Evolutionary conservation across 805 yeast species (phyloP), one percentile per base, ranked within the genome.

Genomic region (Pichia exigua): DNA sequence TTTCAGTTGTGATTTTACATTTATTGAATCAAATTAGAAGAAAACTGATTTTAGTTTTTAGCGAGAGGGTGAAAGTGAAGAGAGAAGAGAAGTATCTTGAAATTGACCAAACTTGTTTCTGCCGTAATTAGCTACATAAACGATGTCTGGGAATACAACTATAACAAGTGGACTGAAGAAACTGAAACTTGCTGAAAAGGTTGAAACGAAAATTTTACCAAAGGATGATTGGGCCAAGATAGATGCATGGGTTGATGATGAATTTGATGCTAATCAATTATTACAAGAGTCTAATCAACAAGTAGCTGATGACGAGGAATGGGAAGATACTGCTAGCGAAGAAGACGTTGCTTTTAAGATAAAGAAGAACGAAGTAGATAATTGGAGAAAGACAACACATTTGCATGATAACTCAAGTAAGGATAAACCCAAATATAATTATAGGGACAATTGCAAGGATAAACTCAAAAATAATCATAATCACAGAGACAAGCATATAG

Each of bases 241-340:
- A 24, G 51, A 44, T 10, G 10, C 27, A 52, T 67, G 71, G 71
- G 70, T 70, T 7, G 60, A 59, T 20, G 67, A 66, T 32, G 63
- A 57, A 3, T 49, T 60, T 13, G 53, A 61, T 21, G 65, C 62
- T 12, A 40, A 57, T 21, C 50, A 58, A 39, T 65, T 68, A 2
- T 38, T 45, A 8, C 43, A 54, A 24, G 63, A 63, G 49, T 66
- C 62, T 49, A 40, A 21, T 5, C 41, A 45, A 22, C 26, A 28
- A n/a, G 21, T 46, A 44, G 41, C 38, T 35, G 46, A 50, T 41
- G 42, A 52, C 24, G 30, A 43, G n/a, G 47, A 45, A 27, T 18
- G 49, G 50, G 47, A 51, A 27, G 42, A 45, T 21, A 44, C 39
- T 18, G 30, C 39, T 28, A 43, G 32, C 4, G 52, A 45, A 20